Percentiles rank a stretch among this genome's conserved stretches.
These are phyloP conservation scores for Lepidium campestre DNA, from an alignment of 441 rosid genomes.

Conservation along the genomic window DNA sequence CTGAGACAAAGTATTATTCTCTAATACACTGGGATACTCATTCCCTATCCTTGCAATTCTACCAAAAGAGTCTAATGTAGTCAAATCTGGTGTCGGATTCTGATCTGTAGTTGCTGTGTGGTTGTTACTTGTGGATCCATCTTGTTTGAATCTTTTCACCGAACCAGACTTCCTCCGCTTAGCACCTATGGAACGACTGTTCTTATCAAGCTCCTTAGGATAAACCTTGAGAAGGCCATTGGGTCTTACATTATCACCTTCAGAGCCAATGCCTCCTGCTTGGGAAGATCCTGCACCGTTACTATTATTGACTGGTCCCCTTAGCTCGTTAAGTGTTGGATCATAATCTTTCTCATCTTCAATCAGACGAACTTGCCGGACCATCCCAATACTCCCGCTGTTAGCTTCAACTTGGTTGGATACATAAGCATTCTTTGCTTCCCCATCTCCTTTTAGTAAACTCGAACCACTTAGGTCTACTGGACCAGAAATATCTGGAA, in stretches of 20 bases:
- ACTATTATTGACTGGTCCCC: conserved; percentile 44
- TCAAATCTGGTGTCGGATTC: conserved; percentile 31
- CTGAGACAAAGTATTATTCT: conserved; percentile 31
- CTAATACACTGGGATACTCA: conserved; percentile 37
- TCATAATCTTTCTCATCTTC: conserved; percentile 69
- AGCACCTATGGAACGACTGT: conserved; percentile 65
- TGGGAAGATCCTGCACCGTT: conserved; percentile 41
- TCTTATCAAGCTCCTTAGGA: conserved; percentile 40
- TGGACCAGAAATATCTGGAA: conserved; percentile 29
- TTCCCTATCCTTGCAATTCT: conserved; percentile 36
- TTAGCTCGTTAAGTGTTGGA: conserved; percentile 85
- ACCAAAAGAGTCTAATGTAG: conserved; percentile 37
- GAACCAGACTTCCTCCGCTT: conserved; percentile 85
- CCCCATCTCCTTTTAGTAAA: conserved; percentile 35
- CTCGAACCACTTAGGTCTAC: conserved; percentile 27
- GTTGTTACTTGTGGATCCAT: conserved; percentile 34
- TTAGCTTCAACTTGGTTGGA: conserved; percentile 39
- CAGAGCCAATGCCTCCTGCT: conserved; percentile 40
- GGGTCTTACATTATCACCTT: conserved; percentile 34
- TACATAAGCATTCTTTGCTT: conserved; percentile 24
- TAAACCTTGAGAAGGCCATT: conserved; percentile 47
- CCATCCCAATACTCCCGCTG: conserved; percentile 36
- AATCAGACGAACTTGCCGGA: conserved; percentile 24
- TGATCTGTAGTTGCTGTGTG: conserved; percentile 29
- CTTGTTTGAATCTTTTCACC: conserved; percentile 83